Conservation (phyloP, 768 basidiomycete species). For the Mycena rebaudengoi region DNA sequence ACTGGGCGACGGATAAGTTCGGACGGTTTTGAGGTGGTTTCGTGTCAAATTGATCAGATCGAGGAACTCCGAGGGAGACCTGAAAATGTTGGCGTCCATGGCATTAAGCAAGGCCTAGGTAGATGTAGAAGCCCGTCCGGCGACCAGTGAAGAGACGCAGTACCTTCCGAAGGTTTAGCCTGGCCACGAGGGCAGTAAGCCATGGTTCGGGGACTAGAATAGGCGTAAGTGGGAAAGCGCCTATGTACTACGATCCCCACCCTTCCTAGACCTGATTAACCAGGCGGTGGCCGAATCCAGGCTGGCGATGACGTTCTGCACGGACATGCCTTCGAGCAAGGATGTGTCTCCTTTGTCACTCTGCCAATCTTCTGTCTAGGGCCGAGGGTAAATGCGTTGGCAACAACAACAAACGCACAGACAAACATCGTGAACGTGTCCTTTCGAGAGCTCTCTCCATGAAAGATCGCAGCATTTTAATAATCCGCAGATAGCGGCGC, state of each 20-base stretch:
- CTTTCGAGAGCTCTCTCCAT: constrained; percentile 84
- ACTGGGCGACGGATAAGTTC: constrained; percentile 44
- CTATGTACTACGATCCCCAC: constrained; percentile 35
- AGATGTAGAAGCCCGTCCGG: constrained; percentile 18
- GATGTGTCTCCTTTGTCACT: constrained; percentile 88
- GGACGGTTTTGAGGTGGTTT: constrained; percentile 50
- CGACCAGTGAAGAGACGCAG: constrained; percentile 17
- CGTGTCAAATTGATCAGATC: constrained; percentile 50
- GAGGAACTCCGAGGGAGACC: constrained; percentile 45
- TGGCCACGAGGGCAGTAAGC: constrained; percentile 58
- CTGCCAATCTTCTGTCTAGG: constrained; percentile 87
- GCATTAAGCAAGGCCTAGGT: constrained; percentile 59
- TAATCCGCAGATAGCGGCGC: constrained; percentile 70
- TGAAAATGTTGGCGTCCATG: constrained; percentile 51
- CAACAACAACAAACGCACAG: constrained; percentile 17
- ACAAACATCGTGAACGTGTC: constrained; percentile 80
- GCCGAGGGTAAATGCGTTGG: constrained; percentile 15
- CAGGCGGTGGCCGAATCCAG: constrained; percentile 72
- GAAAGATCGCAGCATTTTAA: constrained; percentile 85
- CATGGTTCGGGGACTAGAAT: constrained; percentile 54
- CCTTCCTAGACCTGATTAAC: constrained; percentile 56
- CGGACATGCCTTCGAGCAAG: constrained; percentile 70
- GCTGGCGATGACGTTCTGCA: constrained; percentile 57
- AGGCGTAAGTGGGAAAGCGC: neutral
- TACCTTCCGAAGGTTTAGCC: constrained; percentile 70